Conservation (phyloP, 345 rosid species). For the Syzygium aqueum region DNA sequence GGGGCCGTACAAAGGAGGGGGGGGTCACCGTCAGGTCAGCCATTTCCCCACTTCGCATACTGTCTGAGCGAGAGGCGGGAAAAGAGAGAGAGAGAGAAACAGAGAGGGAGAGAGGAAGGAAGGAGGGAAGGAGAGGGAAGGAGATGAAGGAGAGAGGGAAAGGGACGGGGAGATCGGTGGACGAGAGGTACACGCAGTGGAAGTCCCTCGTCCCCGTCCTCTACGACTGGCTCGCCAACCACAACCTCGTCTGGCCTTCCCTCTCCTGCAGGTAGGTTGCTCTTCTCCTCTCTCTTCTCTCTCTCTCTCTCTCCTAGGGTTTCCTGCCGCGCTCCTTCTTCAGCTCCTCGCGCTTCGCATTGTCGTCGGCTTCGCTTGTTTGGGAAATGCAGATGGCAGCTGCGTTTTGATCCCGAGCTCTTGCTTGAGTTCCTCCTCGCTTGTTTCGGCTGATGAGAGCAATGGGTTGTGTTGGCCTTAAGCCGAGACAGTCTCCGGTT, state of each 20-base stretch:
- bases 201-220: slow-evolving; percentile 18
- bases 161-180: slow-evolving; percentile 9
- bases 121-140: not conserved
- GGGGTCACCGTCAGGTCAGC: not conserved
- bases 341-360: not conserved
- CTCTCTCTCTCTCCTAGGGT: slow-evolving; percentile 2
- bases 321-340: not conserved
- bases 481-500: not conserved
- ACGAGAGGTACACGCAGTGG: slow-evolving; percentile 15
- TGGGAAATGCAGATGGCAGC: not conserved
- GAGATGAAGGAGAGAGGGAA: slow-evolving; percentile 1
- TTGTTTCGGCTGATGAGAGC: not conserved
- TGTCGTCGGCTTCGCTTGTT: not conserved
- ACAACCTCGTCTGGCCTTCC: slow-evolving; percentile 22
- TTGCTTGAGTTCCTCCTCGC: not conserved
- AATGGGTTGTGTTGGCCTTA: not conserved
- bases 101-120: not conserved
- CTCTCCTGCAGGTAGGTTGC: slow-evolving; percentile 40
- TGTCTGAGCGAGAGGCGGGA: not conserved
- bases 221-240: slow-evolving; percentile 21
- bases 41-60: not conserved
- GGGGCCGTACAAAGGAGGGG: not conserved
- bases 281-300: not conserved
- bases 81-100: not conserved
- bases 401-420: not conserved